Evolutionary conservation across 2,329 filamentous ascomycete species (phyloP).

Genomic region (Fusarium kyushuense): DNA sequence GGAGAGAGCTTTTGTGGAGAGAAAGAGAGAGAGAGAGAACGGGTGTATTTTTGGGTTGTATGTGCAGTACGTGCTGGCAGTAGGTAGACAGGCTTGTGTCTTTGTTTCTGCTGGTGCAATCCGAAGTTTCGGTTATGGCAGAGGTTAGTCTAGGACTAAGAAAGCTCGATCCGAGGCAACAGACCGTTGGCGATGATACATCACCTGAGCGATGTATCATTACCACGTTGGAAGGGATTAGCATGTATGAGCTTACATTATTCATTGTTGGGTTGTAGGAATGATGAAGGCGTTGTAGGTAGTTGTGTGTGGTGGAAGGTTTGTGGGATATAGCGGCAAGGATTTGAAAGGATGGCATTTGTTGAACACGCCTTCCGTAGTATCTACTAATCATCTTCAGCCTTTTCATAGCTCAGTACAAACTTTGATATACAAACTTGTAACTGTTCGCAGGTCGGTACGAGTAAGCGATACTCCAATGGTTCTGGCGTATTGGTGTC

Average conservation of each 20-base stretch:
- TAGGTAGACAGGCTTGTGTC: neutral
- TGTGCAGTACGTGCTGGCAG: neutral
- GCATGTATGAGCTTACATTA: neutral
- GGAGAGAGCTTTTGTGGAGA: too few species aligned
- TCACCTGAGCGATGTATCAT: neutral
- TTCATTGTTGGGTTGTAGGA: neutral
- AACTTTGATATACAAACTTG: too few species aligned
- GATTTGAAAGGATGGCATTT: too few species aligned
- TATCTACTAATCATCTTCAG: too few species aligned
- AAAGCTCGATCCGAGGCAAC: neutral
- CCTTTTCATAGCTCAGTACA: too few species aligned
- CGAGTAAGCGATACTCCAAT: too few species aligned
- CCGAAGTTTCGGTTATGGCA: neutral
- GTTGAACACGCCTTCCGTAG: too few species aligned
- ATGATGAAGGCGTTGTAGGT: neutral
- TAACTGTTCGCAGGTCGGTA: too few species aligned
- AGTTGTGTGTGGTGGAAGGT: too few species aligned
- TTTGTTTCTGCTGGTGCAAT: neutral
- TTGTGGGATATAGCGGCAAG: too few species aligned
- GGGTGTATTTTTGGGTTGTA: too few species aligned
- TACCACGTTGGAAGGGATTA: neutral
- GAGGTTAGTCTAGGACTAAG: neutral
- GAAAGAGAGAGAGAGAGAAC: neutral
- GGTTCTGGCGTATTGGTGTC: too few species aligned
- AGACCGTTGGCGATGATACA: neutral